phyloP scores from a whole-genome alignment of 139 green algal species.

The Zygnema cylindricum region DNA sequence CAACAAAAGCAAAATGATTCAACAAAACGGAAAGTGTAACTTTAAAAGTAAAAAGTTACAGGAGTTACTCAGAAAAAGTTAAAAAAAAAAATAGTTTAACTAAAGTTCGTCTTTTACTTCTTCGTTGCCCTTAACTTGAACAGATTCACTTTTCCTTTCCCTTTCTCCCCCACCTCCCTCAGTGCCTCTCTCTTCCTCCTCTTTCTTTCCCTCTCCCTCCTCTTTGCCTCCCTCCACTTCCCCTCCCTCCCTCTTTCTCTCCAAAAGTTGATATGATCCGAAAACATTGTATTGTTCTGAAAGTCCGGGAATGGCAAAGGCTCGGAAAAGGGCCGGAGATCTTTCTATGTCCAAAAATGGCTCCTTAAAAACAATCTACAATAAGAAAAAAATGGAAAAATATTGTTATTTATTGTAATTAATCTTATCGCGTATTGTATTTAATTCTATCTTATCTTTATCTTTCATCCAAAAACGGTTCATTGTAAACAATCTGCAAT shows the following conservation, averaged over 20 bases:
- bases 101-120: too few species aligned
- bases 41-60: too few species aligned
- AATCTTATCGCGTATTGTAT: not conserved
- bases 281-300: conserved; percentile 43
- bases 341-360: conserved; percentile 34
- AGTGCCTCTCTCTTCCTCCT: too few species aligned
- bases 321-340: conserved; percentile 46
- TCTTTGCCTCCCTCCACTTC: too few species aligned
- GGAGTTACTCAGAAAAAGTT: too few species aligned
- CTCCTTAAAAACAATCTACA: conserved; percentile 40
- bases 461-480: not conserved
- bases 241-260: not conserved
- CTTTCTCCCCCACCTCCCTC: too few species aligned
- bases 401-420: conserved; percentile 17
- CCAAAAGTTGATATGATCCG: conserved; percentile 19
- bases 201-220: too few species aligned
- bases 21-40: too few species aligned
- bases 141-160: too few species aligned
- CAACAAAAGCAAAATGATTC: too few species aligned
- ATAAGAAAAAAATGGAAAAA: conserved; percentile 10
- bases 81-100: too few species aligned
- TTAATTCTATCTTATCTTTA: not conserved
- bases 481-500: not conserved
- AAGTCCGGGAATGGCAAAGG: conserved; percentile 49
- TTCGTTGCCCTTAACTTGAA: too few species aligned